Base-by-base conservation (phyloP, 1,284 basidiomycete species). In the Heliocybe sulcata region DNA sequence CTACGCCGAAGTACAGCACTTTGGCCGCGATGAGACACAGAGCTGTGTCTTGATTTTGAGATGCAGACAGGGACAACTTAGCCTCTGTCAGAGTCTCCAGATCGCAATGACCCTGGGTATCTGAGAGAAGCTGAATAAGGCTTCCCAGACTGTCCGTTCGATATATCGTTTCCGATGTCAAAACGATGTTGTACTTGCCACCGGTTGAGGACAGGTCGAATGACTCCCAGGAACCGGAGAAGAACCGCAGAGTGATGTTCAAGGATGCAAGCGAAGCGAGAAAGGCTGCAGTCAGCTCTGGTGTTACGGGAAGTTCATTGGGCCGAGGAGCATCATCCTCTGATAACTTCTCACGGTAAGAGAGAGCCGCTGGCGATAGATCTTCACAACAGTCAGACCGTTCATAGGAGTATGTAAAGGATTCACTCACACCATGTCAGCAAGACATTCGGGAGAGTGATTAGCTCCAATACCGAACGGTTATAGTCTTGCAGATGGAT, bases 401-500 rank as follows among this genome's bases (percentile, higher is more conserved):
- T 19, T 23, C 31, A n/a, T 22, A 25, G 20, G 42, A 47, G 51
- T 10, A 45, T 51, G 26, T 48, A 27, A 35, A 20, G 48, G 23
- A n/a, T 1, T 54, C 16, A 73, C 87, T 59, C 71, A 90, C 90
- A 91, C 88, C 89, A 96, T 25, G 88, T 76, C 14, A 98, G 78
- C 20, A 98, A 68, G 35, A 98, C 70, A 66, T 98, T 99, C 0
- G 96, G 94, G 3, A 94, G 74, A 0, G 94, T 94, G 35, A 92
- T 87, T 1, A 96, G 81, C 51, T 87, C 80, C 0, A 98, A 71
- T 1, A 95, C 93, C 14, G 90, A 82, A 0, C 74, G 69, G 65
- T 98, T 99, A 74, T 95, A 99, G 69, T 99, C 96, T 75, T 98
- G 94, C 2, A 98, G 71, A 62, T 94, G 87, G n/a, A 98, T 64